Percentiles rank a stretch among this genome's conserved stretches.
phyloP scores from a whole-genome alignment of 768 basidiomycete species.

The Arthromyces matolae region DNA sequence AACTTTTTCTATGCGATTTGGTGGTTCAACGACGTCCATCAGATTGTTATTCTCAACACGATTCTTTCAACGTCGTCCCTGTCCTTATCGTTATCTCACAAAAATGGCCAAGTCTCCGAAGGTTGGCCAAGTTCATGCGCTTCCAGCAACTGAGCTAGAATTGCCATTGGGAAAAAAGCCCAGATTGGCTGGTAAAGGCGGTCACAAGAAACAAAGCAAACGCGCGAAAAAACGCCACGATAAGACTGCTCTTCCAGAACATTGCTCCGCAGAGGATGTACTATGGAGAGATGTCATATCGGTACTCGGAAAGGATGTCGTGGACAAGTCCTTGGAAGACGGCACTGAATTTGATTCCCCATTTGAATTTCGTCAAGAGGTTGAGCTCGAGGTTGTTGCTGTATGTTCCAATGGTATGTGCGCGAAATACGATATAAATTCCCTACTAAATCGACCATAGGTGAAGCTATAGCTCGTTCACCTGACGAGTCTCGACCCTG shows the following conservation, averaged over 20 bases:
- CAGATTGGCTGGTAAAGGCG: constrained; percentile 16
- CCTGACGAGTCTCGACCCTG: constrained; percentile 53
- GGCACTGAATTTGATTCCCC: constrained; percentile 57
- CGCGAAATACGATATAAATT: background rate
- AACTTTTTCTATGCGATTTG: constrained; percentile 9
- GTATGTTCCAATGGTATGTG: constrained; percentile 61
- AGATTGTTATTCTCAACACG: background rate
- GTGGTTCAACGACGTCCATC: constrained; percentile 2
- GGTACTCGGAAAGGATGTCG: constrained; percentile 59
- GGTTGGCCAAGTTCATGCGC: constrained; percentile 19
- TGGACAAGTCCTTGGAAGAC: constrained; percentile 44
- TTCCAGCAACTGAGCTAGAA: constrained; percentile 16
- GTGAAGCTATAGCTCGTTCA: constrained; percentile 62
- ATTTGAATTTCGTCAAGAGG: constrained; percentile 53
- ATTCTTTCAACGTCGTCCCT: background rate
- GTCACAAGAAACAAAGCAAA: constrained; percentile 25
- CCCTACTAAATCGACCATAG: no score
- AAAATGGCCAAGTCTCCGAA: constrained; percentile 15
- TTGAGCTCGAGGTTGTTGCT: constrained; percentile 62
- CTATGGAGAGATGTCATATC: constrained; percentile 65
- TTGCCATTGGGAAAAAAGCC: constrained; percentile 28
- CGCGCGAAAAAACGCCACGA: constrained; percentile 28
- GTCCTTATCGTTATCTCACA: background rate
- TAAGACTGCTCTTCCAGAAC: constrained; percentile 47
- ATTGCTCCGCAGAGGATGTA: constrained; percentile 72